phyloP scores from a whole-genome alignment of 2,329 filamentous ascomycete genomes.

The Leptographium wingfieldii region DNA sequence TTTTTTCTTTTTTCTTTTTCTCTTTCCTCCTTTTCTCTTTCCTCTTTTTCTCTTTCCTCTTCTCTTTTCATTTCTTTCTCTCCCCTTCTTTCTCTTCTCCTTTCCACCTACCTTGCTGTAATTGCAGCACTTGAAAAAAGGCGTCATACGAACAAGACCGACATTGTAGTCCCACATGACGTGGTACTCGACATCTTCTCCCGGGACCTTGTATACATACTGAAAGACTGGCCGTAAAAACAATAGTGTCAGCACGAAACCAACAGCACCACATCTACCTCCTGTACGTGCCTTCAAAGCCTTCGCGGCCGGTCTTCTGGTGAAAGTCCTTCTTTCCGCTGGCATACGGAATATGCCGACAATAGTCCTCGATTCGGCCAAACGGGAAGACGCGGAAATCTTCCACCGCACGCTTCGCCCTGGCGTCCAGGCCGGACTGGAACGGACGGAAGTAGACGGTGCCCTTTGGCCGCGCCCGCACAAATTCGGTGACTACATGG shows the following conservation, averaged over 20 bases:
- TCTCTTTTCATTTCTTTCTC: neutral
- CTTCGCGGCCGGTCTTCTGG: slow-evolving; percentile 74
- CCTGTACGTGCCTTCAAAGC: slow-evolving; percentile 63
- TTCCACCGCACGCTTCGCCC: slow-evolving; percentile 43
- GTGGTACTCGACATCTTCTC: slow-evolving; percentile 49
- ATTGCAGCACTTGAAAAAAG: slow-evolving; percentile 83
- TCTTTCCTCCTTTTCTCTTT: neutral
- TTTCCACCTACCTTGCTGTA: slow-evolving; percentile 63
- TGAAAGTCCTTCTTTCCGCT: slow-evolving; percentile 87
- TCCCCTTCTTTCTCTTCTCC: too few relatives aligned
- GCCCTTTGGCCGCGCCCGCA: slow-evolving; percentile 35
- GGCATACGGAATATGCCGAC: slow-evolving; percentile 80
- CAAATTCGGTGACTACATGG: slow-evolving; percentile 6
- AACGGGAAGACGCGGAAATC: slow-evolving; percentile 55
- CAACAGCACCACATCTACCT: neutral
- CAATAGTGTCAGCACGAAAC: neutral
- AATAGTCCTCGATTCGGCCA: slow-evolving; percentile 46
- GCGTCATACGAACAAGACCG: slow-evolving; percentile 84
- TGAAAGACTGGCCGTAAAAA: slow-evolving; percentile 52
- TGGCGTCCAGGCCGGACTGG: slow-evolving; percentile 46
- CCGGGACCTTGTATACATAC: slow-evolving; percentile 66
- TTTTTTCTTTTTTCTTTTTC: neutral
- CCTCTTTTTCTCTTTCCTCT: neutral
- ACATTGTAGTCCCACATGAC: slow-evolving; percentile 98
- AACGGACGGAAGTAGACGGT: slow-evolving; percentile 61